Base-by-base conservation (phyloP, 768 basidiomycete species). In the Podaxis sp. region DNA sequence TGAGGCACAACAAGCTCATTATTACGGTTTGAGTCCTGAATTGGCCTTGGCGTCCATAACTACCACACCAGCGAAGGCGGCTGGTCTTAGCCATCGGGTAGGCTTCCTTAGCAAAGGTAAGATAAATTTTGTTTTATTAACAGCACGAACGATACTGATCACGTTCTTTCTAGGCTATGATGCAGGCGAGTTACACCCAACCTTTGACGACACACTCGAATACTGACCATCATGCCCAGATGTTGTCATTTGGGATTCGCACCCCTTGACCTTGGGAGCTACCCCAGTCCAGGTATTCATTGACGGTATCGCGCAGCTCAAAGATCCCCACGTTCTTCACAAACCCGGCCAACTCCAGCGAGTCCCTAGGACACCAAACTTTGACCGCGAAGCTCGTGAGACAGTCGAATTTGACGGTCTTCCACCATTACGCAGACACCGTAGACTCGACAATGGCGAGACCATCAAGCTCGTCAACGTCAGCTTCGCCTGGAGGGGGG, bases 231-330 rank as follows among this genome's bases (percentile, higher is more conserved):
- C 49, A 28, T 11, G 17, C 24, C 36, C 39, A 82, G 84, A 85
- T 65, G 65, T 84, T 36, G 82, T 82, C 38, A 70, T 86, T 13
- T 91, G 89, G 89, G 88, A 91, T 63, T 84, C 84, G 3, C 92
- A 94, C 72, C 94, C 93, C 0, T 80, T 96, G 26, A 70, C 83
- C 0, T 78, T 95, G 3, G 93, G 92, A 22, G 88, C 93, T 0
- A 93, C 92, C 1, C 93, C 94, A 0, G 73, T 77, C 3, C 92
- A 95, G 68, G 92, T 93, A 0, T 93, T 83, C 72, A 87, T 95
- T 59, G 94, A 96, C 66, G 93, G 93, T 11, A 89, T 95, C 61
- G 71, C 86, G 0, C 94, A 95, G 71, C 69, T 80, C 17, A 57
- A 68, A 4, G 26, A 70, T 2, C 76, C 86, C 0, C 63, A 75